phyloP scores from a whole-genome alignment of 1,139 yeast species.

The Maudiozyma humilis region DNA sequence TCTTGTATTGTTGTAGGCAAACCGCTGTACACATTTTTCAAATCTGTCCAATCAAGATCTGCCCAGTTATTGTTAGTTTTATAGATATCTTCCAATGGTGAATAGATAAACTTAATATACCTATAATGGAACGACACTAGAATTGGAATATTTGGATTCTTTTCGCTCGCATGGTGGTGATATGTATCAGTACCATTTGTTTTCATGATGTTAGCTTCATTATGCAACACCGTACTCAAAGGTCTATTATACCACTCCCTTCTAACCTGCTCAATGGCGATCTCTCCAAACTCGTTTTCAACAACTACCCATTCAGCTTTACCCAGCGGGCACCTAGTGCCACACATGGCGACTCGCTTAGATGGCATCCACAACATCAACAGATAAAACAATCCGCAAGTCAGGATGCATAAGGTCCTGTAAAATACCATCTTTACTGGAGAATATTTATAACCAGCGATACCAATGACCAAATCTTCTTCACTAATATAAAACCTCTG shows the following conservation, averaged over 20 bases:
- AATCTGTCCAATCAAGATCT: conserved; percentile 64
- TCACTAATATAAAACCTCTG: conserved; percentile 91
- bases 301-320: conserved; percentile 87
- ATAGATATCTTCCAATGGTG: conserved; percentile 80
- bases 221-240: conserved; percentile 54
- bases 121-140: conserved; percentile 70
- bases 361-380: conserved; percentile 80
- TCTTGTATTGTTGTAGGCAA: conserved; percentile 60
- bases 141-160: conserved; percentile 45
- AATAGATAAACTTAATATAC: conserved; percentile 72
- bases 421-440: conserved; percentile 41
- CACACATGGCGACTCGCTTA: conserved; percentile 60
- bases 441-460: conserved; percentile 75
- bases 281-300: conserved; percentile 88
- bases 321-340: conserved; percentile 60
- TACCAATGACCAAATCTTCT: conserved; percentile 87
- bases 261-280: conserved; percentile 49
- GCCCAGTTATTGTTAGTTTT: conserved; percentile 82
- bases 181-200: conserved; percentile 12
- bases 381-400: conserved; percentile 68
- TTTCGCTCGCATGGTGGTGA: conserved; percentile 24
- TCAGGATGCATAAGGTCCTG: conserved; percentile 45
- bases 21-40: conserved; percentile 56
- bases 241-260: conserved; percentile 61
- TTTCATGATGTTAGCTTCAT: conserved; percentile 15